Percentiles rank a stretch among this genome's conserved stretches.
Conservation (phyloP, 257 asterid species). For the Solanum peruvianum region DNA sequence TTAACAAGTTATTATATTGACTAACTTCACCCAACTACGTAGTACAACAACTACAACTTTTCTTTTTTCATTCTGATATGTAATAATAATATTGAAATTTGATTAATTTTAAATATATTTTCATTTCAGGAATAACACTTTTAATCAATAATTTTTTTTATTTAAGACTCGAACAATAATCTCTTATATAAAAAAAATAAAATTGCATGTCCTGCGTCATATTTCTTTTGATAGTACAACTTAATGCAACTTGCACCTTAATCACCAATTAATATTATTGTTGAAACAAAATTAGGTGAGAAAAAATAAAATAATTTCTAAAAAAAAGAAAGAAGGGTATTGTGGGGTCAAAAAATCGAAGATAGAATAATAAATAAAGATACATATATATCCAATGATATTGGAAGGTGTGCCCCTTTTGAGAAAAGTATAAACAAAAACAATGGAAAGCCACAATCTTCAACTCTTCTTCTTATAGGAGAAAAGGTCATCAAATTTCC, state of each 20-base stretch:
- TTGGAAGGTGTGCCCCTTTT: constrained; percentile 10
- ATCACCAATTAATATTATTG: background rate
- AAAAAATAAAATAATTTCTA: background rate
- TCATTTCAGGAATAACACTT: fast-evolving
- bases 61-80: too few relatives aligned
- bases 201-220: too few relatives aligned
- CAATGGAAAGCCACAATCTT: background rate
- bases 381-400: background rate
- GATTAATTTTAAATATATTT: too few relatives aligned
- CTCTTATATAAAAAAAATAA: too few relatives aligned
- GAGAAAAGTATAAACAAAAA: background rate
- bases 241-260: background rate
- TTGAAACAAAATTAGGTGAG: background rate
- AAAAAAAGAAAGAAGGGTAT: background rate
- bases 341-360: background rate
- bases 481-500: too few relatives aligned
- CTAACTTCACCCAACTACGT: background rate
- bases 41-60: background rate
- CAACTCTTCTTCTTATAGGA: background rate
- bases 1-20: background rate
- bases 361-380: background rate
- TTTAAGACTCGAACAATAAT: too few relatives aligned
- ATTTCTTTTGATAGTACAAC: background rate
- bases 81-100: too few relatives aligned
- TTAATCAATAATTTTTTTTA: fast-evolving